Evolutionary conservation across 139 green algal species (phyloP), one percentile per base, ranked within the genome.

Genomic region (Chlorella sp.): DNA sequence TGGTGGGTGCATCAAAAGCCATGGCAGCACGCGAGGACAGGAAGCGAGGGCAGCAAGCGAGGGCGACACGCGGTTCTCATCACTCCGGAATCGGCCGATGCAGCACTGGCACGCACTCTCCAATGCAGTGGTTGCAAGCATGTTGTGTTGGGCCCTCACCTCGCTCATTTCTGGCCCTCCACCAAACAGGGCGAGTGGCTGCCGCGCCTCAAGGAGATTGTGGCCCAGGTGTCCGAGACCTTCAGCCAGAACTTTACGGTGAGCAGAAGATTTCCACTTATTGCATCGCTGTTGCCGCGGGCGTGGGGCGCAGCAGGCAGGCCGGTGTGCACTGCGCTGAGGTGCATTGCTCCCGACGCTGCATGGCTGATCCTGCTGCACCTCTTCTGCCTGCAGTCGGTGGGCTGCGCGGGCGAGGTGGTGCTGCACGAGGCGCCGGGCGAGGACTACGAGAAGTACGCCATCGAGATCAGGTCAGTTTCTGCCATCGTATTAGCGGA

Each of bases 351-450:
- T n/a, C n/a, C n/a, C n/a, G n/a, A n/a, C 7, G 34, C 20, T 38
- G 62, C 36, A 30, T 69, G 3, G 34, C 22, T n/a, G 14, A 24
- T 14, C 58, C 58, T 30, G 58, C 58, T 65, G 58, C 58, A 24
- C 4, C 58, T 5, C 24, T 56, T 28, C 30, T 11, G 2, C 65
- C 3, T 43, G 64, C 76, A 92, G 46, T 30, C 22, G 19, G 96
- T 99, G 54, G 96, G 93, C 8, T 94, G 89, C 76, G 91, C 90
- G 26, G 95, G 95, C 2, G 91, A 98, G 88, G 95, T 98, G 76
- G 82, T 64, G 68, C 92, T 98, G 81, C 82, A 90, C 30, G 88
- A 94, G 83, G 73, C 67, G 24, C 58, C 87, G 58, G 86, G 86
- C 24, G 85, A 94, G 36, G 90, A 96, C 80, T 97, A 92, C 78